Evolutionary conservation across 176 grass and related monocot genomes (phyloP).

Genomic region (Themeda triandra): DNA sequence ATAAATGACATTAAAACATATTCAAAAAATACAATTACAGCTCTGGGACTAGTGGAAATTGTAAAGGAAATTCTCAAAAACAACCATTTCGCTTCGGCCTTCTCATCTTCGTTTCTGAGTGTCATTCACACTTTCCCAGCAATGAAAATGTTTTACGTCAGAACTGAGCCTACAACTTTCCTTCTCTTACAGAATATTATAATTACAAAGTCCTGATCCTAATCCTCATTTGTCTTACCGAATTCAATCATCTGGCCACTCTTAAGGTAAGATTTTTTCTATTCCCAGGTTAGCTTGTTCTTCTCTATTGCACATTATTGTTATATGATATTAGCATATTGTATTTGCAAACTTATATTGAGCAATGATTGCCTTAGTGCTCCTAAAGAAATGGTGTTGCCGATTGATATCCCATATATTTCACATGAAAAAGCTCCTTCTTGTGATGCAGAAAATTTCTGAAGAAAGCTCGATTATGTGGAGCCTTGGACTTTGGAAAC

Average conservation of each 20-base stretch:
- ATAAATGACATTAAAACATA: background rate
- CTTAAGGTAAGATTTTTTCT: background rate
- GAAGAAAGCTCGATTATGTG: background rate
- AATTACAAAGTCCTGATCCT: background rate
- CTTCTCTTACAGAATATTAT: background rate
- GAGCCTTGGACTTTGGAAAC: constrained; percentile 15
- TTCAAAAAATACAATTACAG: background rate
- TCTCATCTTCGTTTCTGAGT: background rate
- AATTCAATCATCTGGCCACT: background rate
- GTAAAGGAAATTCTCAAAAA: background rate
- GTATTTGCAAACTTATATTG: background rate
- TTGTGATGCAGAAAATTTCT: constrained; percentile 18
- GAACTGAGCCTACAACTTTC: background rate
- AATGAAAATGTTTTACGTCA: background rate
- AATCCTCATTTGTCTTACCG: background rate
- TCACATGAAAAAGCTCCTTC: background rate
- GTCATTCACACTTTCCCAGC: background rate
- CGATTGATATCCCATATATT: background rate
- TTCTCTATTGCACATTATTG: background rate
- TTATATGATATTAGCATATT: background rate
- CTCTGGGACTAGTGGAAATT: background rate
- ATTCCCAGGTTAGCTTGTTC: background rate
- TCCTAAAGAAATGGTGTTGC: background rate
- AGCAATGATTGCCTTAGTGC: background rate
- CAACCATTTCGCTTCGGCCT: background rate